A percentile compares a stretch with the other conserved stretches of the same genome.
These are phyloP conservation scores for Amaranthus hypochondriacus DNA, from an alignment of 148 eudicot species.

Conservation along the genomic window DNA sequence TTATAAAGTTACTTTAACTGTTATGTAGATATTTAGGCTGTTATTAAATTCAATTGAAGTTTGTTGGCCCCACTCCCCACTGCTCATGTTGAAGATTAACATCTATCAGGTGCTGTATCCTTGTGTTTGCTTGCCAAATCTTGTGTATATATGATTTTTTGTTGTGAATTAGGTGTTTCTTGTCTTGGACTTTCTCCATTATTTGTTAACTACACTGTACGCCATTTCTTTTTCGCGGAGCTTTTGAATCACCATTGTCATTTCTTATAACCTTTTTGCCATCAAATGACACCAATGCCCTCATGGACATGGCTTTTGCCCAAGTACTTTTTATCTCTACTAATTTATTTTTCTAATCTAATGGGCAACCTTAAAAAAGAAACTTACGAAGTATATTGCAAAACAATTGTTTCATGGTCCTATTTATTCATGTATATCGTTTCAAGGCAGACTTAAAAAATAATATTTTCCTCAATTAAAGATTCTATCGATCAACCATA, in stretches of 20 bases:
- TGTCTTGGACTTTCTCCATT: too few relatives aligned
- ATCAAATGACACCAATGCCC: too few relatives aligned
- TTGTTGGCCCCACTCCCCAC: neutral
- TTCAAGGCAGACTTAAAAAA: neutral
- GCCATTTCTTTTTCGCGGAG: too few relatives aligned
- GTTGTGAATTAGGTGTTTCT: neutral
- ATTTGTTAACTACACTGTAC: too few relatives aligned
- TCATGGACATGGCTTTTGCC: too few relatives aligned
- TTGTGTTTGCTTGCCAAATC: neutral
- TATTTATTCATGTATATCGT: neutral
- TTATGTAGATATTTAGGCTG: neutral
- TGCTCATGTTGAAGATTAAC: neutral
- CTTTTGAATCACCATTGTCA: too few relatives aligned
- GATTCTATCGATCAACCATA: too few relatives aligned
- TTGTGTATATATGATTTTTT: slow-evolving; percentile 4
- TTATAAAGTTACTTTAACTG: neutral
- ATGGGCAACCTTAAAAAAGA: too few relatives aligned
- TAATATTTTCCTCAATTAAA: too few relatives aligned
- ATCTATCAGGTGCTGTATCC: slow-evolving; percentile 3
- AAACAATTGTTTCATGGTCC: neutral
- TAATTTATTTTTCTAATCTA: too few relatives aligned
- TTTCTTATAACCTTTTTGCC: too few relatives aligned
- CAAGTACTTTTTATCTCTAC: too few relatives aligned
- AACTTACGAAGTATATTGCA: neutral
- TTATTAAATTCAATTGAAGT: neutral